Percentiles rank a stretch among this genome's conserved stretches.
phyloP scores from a whole-genome alignment of 176 grass and related monocot species.

The barley (Hordeum vulgare) region DNA sequence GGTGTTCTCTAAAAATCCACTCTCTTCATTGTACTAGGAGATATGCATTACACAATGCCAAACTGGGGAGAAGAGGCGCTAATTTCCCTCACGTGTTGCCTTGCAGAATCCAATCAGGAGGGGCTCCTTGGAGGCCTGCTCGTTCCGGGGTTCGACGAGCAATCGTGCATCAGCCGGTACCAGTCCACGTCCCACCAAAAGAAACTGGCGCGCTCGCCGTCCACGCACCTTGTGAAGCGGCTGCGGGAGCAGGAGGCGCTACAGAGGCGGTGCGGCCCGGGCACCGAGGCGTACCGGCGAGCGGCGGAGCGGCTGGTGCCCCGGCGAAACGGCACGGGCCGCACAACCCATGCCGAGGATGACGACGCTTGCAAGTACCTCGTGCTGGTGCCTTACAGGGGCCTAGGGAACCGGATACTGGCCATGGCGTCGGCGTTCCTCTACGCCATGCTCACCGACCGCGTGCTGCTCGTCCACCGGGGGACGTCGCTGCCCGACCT shows the following conservation, averaged over 20 bases:
- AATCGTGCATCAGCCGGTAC: conserved; percentile 46
- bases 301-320: conserved; percentile 26
- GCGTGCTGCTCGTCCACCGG: conserved; percentile 47
- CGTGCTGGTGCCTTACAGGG: conserved; percentile 36
- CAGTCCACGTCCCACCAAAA: conserved; percentile 27
- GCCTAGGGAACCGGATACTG: conserved; percentile 58
- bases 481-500: conserved; percentile 25
- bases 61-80: background rate
- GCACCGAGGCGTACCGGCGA: conserved; percentile 29
- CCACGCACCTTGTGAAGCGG: conserved; percentile 39
- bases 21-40: too few relatives aligned
- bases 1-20: too few relatives aligned
- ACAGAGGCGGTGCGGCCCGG: conserved; percentile 61
- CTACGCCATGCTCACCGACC: conserved; percentile 54
- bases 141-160: conserved; percentile 33
- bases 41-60: too few relatives aligned
- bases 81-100: background rate
- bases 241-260: conserved; percentile 67
- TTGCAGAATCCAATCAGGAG: background rate
- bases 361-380: conserved; percentile 49
- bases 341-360: background rate
- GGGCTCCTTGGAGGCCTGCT: conserved; percentile 60
- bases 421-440: conserved; percentile 66
- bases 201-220: conserved; percentile 28
- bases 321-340: background rate